Base-by-base conservation (phyloP, 805 yeast species). In the Tetrapisispora pingtungensis region DNA sequence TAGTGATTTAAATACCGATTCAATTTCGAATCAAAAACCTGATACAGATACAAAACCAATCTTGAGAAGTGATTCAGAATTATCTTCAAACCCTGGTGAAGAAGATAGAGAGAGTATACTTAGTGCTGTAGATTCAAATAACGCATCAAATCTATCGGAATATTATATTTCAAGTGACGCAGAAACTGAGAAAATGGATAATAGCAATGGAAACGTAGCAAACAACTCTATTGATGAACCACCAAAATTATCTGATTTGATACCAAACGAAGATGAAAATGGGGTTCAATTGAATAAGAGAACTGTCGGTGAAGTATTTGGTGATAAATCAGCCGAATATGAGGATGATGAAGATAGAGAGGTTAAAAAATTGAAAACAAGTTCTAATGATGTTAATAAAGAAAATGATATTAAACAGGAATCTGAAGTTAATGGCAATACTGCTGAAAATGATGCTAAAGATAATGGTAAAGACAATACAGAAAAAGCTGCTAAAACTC, bases 131-230 rank as follows among this genome's bases (percentile, higher is more conserved):
- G 61, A 56, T 37, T 51, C 50, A n/a, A 51, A 50, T 27, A 46
- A 20, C 15, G 28, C 28, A 20, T 41, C 38, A 2, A 41, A 41
- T 35, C 35, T 41, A 22, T 41, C 44, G 20, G 64, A 58, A 36
- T 54, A 53, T 42, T 59, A 56, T 43, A 49, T 61, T 27, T 57
- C 64, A 12, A 81, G 93, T 14, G 96, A 88, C 63, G 95, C 93
- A 15, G 97, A 88, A 59, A 88, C 97, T 0, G 96, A 88, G 58
- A 81, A 77, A 54, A 78, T 87, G 85, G 90, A 78, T 36, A 96
- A 86, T 58, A 87, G 96, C 0, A 95, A 85, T 84, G 89, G 78
- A 37, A 58, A 65, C 49, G 59, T 65, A 46, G 53, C 46, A 1
- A 46, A 51, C 43, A 46, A 47, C n/a, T 38, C 45, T 33, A 27